phyloP scores from a whole-genome alignment of 257 asterid species.

The Prunella vulgaris region DNA sequence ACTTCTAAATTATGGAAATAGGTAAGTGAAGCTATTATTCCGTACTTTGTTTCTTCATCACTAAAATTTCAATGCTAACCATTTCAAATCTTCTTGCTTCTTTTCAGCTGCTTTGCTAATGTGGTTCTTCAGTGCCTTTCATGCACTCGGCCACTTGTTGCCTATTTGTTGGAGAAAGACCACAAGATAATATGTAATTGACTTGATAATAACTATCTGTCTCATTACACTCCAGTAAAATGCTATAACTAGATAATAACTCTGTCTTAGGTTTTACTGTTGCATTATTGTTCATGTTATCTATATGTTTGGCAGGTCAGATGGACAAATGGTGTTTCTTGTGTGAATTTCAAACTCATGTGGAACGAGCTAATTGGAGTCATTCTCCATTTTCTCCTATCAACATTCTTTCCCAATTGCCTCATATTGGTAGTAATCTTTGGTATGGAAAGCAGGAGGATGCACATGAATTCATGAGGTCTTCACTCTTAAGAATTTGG shows the following conservation, averaged over 20 bases:
- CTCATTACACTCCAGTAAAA: background rate
- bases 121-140: constrained; percentile 87
- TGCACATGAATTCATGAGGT: constrained; percentile 97
- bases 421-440: constrained; percentile 74
- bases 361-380: constrained; percentile 56
- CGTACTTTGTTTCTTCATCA: constrained; percentile 1
- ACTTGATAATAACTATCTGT: background rate
- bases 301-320: constrained; percentile 46
- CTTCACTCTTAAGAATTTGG: background rate
- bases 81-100: constrained; percentile 7
- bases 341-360: constrained; percentile 75
- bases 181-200: constrained; percentile 61
- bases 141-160: constrained; percentile 75
- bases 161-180: constrained; percentile 74
- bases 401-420: constrained; percentile 72
- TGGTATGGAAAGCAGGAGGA: constrained; percentile 87
- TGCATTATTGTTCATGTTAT: constrained; percentile 3
- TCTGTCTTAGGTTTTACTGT: background rate
- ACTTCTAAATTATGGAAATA: constrained; percentile 82
- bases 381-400: constrained; percentile 67
- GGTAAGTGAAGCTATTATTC: constrained; percentile 32
- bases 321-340: constrained; percentile 78
- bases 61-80: background rate
- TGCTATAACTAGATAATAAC: background rate
- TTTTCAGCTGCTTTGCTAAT: constrained; percentile 90